Base-by-base conservation (phyloP, 2,329 filamentous ascomycete species). In the Westerdykella ornata region DNA sequence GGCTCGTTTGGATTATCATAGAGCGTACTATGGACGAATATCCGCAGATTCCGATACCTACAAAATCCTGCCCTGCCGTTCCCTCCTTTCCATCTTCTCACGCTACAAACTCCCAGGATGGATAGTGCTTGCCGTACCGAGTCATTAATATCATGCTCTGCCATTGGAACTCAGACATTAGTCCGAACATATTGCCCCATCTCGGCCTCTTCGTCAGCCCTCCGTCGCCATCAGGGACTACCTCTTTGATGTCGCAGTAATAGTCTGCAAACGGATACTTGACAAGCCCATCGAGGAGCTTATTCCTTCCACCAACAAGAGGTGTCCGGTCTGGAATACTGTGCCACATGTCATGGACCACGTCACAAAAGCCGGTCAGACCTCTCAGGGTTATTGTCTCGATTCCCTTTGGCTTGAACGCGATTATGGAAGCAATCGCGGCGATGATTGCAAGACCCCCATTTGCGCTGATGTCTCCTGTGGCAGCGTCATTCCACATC, bases 121-220 rank as follows among this genome's bases (percentile, higher is more conserved):
- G 26, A 38, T 11, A 7, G 15, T 41, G 11, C 29, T 13, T 41
- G 3, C 29, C 34, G n/a, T 37, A 22, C 19, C 38, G 35, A 8
- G 38, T 38, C 12, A 19, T 37, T 38, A 42, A 38, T n/a, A 45
- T 42, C 35, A 20, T 15, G 4, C 19, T 20, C 31, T 45, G 34
- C 43, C 43, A 45, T 31, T 45, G 35, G 2, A 32, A 35, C 13
- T n/a, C 14, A 17, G 18, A 35, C 35, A 12, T 38, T 16, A 45
- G 1, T 6, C 39, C 43, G 16, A 41, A 45, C 35, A 41, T n/a
- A 35, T 42, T 41, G 11, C 43, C 42, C 35, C 15, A 29, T 31
- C 35, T 18, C 8, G 18, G 15, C 20, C 20, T 22, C 29, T 19
- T 33, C 17, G 5, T 14, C 17, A 41, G 14, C 30, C 15, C 26